Evolutionary conservation across 1,139 yeast genomes (phyloP), one percentile per base, ranked within the genome.

Genomic region (Casaregolazyma suthepensis): DNA sequence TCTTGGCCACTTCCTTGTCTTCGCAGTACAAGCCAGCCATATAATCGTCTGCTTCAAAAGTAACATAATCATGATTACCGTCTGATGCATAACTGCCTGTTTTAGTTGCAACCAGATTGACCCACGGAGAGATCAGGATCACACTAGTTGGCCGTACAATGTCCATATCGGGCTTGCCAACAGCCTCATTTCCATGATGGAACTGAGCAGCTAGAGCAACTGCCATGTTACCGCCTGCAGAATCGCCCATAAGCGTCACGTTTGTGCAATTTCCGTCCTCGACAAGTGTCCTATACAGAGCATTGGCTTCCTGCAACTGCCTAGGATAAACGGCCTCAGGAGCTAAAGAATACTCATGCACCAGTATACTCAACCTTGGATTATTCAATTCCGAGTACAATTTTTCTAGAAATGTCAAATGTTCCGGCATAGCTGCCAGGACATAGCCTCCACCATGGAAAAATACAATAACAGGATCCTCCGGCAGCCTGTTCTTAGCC

Each of bases 371-470:
- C 22, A 65, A 46, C 15, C 67, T 54, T 12, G 53, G 51, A 48
- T 71, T 54, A 13, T 54, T 53, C 23, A 75, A 60, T 37, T 71
- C 76, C 55, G 71, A 65, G 58, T 77, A 76, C 50, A 78, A 56
- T 5, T 65, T 62, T 2, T 72, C 48, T 13, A 57, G 45, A 44
- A 50, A 54, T 22, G 18, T 3, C 3, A 47, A 10, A 22, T 47
- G 50, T 7, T 47, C 50, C n/a, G 20, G 38, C 50, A 47, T 47
- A 22, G 50, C 50, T 6, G 50, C 13, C 9, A 47, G 9, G 3
- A 40, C 64, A 58, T 66, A 75, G 1, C 78, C 78, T 26, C 79
- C 79, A 10, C 79, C 79, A 59, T 76, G 80, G 46, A 66, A 56
- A 51, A 59, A 64, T 10, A 65, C 48, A 13, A 65, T 26, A 6